A percentile compares a stretch with the other conserved stretches of the same genome.
These are phyloP conservation scores for Earliella scabrosa DNA, from an alignment of 1,284 basidiomycete species.

Conservation along the genomic window DNA sequence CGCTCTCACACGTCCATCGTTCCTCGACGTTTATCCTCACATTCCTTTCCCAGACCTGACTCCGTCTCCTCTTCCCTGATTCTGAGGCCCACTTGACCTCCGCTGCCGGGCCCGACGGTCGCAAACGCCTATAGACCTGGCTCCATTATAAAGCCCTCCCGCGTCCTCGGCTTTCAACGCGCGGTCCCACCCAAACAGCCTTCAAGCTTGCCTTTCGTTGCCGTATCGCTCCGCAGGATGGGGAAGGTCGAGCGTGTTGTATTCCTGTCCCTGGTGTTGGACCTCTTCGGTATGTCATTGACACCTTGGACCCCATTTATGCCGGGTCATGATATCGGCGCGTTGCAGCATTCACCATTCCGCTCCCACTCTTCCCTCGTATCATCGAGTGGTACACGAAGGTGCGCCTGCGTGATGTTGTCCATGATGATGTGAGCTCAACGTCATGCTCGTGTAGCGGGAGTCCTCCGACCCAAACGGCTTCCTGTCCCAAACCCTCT, in stretches of 20 bases:
- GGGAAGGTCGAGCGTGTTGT: conserved; percentile 76
- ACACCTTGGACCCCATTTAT: background rate
- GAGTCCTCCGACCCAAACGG: conserved; percentile 71
- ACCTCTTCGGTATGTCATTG: conserved; percentile 75
- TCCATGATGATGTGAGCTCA: background rate
- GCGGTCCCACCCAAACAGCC: background rate
- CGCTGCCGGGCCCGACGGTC: conserved; percentile 5
- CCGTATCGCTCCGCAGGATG: conserved; percentile 42
- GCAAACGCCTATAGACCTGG: conserved; percentile 2
- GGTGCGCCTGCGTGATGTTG: conserved; percentile 42
- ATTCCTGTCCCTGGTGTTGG: conserved; percentile 82
- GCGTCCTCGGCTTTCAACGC: conserved; percentile 2
- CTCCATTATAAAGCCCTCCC: conserved; percentile 7
- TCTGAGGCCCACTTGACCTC: background rate
- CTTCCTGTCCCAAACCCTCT: conserved; percentile 72
- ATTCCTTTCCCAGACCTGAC: conserved; percentile 12
- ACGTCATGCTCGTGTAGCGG: conserved; percentile 48
- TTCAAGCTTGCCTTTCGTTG: background rate
- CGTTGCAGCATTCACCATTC: conserved; percentile 85
- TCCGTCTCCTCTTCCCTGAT: conserved; percentile 4
- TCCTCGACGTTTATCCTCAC: background rate
- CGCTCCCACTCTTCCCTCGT: conserved; percentile 89
- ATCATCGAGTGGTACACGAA: conserved; percentile 88
- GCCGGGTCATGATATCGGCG: background rate
- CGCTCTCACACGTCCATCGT: conserved; percentile 8